These are phyloP conservation scores for Karstenula rhodostoma DNA, from an alignment of 2,329 filamentous ascomycete genomes.

Conservation along the genomic window DNA sequence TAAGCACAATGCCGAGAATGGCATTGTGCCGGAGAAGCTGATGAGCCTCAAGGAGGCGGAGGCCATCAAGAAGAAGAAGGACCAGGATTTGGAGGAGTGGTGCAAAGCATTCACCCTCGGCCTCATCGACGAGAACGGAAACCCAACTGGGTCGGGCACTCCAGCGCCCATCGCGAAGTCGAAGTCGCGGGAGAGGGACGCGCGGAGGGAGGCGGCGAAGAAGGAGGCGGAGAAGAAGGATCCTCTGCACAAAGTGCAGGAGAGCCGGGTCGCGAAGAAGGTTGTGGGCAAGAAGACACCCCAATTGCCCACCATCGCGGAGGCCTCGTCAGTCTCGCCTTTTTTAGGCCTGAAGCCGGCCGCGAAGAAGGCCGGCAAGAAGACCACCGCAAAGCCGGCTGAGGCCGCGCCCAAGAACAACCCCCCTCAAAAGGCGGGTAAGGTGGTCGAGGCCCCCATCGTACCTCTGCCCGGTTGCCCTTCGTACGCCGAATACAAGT, in stretches of 20 bases:
- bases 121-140: conserved; percentile 30
- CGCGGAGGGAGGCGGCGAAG: neutral
- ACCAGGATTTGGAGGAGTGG: conserved; percentile 22
- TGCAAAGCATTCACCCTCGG: conserved; percentile 26
- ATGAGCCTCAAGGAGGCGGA: conserved; percentile 24
- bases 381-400: neutral
- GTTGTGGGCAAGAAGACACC: neutral
- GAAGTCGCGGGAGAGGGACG: neutral
- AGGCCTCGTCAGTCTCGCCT: neutral
- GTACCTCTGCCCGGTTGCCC: conserved; percentile 12
- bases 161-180: neutral
- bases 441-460: neutral
- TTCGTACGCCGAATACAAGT: conserved; percentile 24
- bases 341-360: neutral
- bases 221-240: conserved; percentile 6
- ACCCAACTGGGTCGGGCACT: conserved; percentile 1
- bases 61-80: conserved; percentile 20
- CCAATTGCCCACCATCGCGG: neutral
- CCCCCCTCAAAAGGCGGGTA: neutral
- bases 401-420: neutral
- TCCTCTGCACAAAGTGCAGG: neutral
- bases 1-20: conserved; percentile 20
- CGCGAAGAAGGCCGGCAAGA: neutral
- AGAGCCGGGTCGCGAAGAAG: neutral
- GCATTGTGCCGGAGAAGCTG: conserved; percentile 15